These are phyloP conservation scores for Piromyces sp. DNA, from an alignment of 192 early-diverging fungal species.

Conservation along the genomic window DNA sequence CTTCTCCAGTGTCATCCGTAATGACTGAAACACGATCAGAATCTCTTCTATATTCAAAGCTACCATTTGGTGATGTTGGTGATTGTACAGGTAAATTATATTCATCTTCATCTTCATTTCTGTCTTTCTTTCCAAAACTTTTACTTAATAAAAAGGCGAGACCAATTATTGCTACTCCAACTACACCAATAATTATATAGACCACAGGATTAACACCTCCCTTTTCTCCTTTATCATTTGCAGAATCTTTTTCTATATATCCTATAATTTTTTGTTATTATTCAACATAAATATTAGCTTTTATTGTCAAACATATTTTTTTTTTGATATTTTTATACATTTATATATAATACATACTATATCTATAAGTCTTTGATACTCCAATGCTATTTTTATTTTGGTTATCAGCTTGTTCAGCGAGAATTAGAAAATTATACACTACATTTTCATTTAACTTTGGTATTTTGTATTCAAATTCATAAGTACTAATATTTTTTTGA, in stretches of 20 bases:
- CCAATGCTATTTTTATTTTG: background rate
- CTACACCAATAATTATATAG: background rate
- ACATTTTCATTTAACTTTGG: background rate
- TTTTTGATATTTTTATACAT: too few relatives aligned
- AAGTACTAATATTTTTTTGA: background rate
- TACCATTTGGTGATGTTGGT: background rate
- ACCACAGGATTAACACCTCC: background rate
- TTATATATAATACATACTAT: background rate
- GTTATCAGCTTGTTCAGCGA: background rate
- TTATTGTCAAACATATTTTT: too few relatives aligned
- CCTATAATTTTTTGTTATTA: too few relatives aligned
- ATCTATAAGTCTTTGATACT: background rate
- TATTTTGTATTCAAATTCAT: background rate
- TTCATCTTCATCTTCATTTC: background rate
- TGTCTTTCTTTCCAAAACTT: background rate
- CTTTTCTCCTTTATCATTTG: background rate
- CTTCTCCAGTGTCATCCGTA: background rate
- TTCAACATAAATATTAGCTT: too few relatives aligned
- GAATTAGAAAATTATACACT: background rate
- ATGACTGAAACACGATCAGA: background rate
- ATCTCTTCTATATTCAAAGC: background rate
- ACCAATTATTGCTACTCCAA: background rate
- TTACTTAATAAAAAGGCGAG: background rate
- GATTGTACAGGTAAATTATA: background rate
- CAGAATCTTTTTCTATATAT: background rate